Evolutionary conservation across 306 rosid genomes (phyloP).

Genomic region (Cyamopsis tetragonoloba): DNA sequence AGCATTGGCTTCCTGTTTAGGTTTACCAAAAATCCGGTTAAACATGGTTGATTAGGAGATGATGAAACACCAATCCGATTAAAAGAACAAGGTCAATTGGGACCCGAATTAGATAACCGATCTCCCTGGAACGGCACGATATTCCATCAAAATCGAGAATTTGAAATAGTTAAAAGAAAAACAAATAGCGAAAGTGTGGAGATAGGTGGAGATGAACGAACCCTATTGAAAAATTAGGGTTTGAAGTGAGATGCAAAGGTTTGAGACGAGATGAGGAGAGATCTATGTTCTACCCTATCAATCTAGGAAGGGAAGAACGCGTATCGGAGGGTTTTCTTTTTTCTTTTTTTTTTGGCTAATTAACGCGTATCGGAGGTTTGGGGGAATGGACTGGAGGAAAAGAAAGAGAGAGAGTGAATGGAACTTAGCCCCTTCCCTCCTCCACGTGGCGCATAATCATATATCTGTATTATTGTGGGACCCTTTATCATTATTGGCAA

Average conservation of each 20-base stretch:
- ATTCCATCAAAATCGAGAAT: neutral
- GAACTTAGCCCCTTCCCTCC: too few species aligned
- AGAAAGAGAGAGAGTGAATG: too few species aligned
- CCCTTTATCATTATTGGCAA: too few species aligned
- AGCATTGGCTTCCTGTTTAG: constrained; percentile 72
- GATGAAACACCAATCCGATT: constrained; percentile 22
- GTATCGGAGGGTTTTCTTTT: neutral
- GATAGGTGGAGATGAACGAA: neutral
- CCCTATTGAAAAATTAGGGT: constrained; percentile 19
- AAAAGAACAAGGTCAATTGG: neutral
- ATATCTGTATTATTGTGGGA: too few species aligned
- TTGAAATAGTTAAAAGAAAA: neutral
- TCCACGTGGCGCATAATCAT: too few species aligned
- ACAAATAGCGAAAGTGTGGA: neutral
- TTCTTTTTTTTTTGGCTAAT: too few species aligned
- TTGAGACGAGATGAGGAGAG: neutral
- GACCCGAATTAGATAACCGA: constrained; percentile 2
- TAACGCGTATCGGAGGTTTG: too few species aligned
- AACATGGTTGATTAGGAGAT: constrained; percentile 58
- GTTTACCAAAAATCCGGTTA: constrained; percentile 73
- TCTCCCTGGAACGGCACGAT: neutral
- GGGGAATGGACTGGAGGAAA: too few species aligned
- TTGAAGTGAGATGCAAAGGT: neutral
- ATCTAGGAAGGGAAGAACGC: neutral
- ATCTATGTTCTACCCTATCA: too few species aligned